Percentiles rank a stretch among this genome's conserved stretches.
Conservation (phyloP, 1,284 basidiomycete genomes). For the Sporisorium sorghi region DNA sequence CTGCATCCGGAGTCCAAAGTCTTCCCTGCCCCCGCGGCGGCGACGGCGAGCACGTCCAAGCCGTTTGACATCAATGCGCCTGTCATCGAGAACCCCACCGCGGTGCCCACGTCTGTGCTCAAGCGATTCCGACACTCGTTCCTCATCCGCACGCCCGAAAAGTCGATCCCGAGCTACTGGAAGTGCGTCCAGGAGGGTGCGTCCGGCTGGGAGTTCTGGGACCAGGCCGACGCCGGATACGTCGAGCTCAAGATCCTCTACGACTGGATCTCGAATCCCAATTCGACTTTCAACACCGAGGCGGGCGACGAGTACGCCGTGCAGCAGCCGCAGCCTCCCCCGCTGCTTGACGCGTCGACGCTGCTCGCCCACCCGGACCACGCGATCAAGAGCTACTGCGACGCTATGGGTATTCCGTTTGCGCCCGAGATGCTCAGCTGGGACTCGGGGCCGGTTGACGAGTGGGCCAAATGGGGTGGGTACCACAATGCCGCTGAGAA, state of each 20-base stretch:
- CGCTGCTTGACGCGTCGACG: slow-evolving; percentile 58
- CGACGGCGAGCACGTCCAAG: too few relatives aligned
- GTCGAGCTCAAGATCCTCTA: slow-evolving; percentile 61
- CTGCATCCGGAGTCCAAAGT: slow-evolving; percentile 60
- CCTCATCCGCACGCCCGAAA: slow-evolving; percentile 65
- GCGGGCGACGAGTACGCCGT: slow-evolving; percentile 31
- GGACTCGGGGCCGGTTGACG: slow-evolving; percentile 62
- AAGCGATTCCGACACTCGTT: slow-evolving; percentile 66
- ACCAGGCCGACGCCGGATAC: slow-evolving; percentile 62
- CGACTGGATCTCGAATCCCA: slow-evolving; percentile 62
- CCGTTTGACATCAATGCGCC: slow-evolving; percentile 32
- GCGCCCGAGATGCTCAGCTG: slow-evolving; percentile 59
- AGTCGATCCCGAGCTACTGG: slow-evolving; percentile 63
- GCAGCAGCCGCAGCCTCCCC: slow-evolving; percentile 57
- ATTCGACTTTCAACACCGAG: slow-evolving; percentile 59
- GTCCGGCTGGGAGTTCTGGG: slow-evolving; percentile 65
- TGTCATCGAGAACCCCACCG: slow-evolving; percentile 67
- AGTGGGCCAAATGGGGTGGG: slow-evolving; percentile 64
- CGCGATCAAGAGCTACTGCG: slow-evolving; percentile 57
- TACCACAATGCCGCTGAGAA: slow-evolving; percentile 65
- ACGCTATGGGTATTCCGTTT: slow-evolving; percentile 62
- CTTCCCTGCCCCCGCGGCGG: slow-evolving; percentile 49
- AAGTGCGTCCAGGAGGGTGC: slow-evolving; percentile 65
- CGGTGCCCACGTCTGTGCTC: slow-evolving; percentile 59
- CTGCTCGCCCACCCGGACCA: slow-evolving; percentile 58